Evolutionary conservation across 2,329 filamentous ascomycete species (phyloP), one percentile per base, ranked within the genome.

Genomic region (Talaromyces sp.): DNA sequence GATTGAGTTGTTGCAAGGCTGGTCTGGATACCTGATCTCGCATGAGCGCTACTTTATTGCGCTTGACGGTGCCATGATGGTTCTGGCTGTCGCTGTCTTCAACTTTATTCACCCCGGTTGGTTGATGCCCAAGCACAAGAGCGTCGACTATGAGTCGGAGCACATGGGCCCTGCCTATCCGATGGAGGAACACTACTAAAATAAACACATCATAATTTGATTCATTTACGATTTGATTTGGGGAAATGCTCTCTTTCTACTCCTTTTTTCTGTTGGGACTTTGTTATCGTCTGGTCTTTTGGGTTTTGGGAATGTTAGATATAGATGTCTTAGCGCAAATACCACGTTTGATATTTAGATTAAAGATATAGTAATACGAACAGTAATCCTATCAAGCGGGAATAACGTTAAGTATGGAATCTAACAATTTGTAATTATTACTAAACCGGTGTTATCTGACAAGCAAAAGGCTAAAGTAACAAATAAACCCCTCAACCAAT

Each of bases 21-120:
- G 80, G 81, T 60, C 64, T 6, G 81, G 81, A 0, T 79, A 78
- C 50, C 66, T 83, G 54, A 82, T 83, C 58, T 79, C 78, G n/a
- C 77, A 78, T 5, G 75, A 83, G 65, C 66, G 67, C 10, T 83
- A 77, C 60, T 82, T 83, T 61, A 75, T 82, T 61, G 79, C 72
- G 5, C 70, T 83, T 2, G 81, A 83, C 62, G 80, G 77, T 2
- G 72, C 74, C 2, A 76, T 80, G 67, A 83, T 83, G 76, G 70
- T 78, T 11, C 58, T 77, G 57, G 76, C 79, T 5, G 78, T 81
- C n/a, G 68, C 41, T 0, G 65, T 80, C 10, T 80, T 81, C 61
- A 75, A 79, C 53, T 46, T 78, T 11, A 62, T 80, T 17, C 79
- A 82, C 55, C 80, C 79, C 2, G 75, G 72, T 3, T 75, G 72